Evolutionary conservation across 768 basidiomycete species (phyloP).

Genomic region (Heimioporus sp.): DNA sequence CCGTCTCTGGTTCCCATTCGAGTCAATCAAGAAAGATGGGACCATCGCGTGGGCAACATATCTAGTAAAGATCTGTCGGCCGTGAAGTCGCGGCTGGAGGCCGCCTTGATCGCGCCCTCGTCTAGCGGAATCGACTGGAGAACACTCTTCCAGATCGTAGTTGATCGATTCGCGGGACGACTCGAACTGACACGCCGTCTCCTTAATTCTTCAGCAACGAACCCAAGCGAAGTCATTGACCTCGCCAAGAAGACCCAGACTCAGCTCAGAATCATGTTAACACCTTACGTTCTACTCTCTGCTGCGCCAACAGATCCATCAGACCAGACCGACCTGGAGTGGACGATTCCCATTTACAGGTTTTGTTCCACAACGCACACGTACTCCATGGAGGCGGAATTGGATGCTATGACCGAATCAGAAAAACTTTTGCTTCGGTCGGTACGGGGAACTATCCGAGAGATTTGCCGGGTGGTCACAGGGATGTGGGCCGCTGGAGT

Average conservation of each 20-base stretch:
- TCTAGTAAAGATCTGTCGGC: slow-evolving; percentile 17
- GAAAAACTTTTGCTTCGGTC: slow-evolving; percentile 25
- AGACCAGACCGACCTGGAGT: slow-evolving; percentile 5
- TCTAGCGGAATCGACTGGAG: slow-evolving; percentile 33
- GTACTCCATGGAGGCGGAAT: neutral
- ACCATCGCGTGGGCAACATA: slow-evolving; percentile 26
- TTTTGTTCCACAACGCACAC: slow-evolving; percentile 27
- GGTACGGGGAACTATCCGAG: slow-evolving; percentile 33
- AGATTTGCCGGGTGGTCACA: slow-evolving; percentile 45
- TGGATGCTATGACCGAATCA: slow-evolving; percentile 19
- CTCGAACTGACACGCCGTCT: slow-evolving; percentile 25
- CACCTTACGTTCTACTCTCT: slow-evolving; percentile 20
- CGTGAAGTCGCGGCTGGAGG: slow-evolving; percentile 1
- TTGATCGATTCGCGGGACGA: slow-evolving; percentile 30
- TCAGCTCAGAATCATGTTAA: slow-evolving; percentile 25
- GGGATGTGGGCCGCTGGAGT: slow-evolving; percentile 31
- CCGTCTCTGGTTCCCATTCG: slow-evolving; percentile 28
- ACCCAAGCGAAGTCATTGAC: slow-evolving; percentile 1
- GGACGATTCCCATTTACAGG: slow-evolving; percentile 28
- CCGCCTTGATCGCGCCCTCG: slow-evolving; percentile 9
- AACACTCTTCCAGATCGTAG: slow-evolving; percentile 22
- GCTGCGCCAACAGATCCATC: neutral
- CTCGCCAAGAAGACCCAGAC: slow-evolving; percentile 4
- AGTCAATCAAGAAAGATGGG: slow-evolving; percentile 19
- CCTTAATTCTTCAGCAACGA: slow-evolving; percentile 8